Conservation (phyloP, 352 stramenopile species). For the Phytophthora cactorum region DNA sequence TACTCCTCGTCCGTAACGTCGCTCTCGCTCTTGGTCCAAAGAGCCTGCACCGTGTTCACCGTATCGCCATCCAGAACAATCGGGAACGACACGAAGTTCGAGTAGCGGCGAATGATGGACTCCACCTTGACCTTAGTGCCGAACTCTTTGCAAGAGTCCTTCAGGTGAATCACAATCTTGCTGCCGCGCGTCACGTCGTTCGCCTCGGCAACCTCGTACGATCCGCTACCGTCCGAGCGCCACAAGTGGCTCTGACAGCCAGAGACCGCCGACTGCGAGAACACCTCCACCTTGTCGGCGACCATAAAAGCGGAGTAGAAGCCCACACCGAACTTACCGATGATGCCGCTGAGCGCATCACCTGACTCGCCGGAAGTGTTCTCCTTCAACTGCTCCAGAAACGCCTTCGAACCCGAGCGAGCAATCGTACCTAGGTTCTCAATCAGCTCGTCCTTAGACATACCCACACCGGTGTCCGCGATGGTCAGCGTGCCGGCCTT, state of each 20-base stretch:
- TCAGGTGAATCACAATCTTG: conserved; percentile 98
- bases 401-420: conserved; percentile 96
- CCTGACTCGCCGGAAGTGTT: conserved; percentile 63
- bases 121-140: conserved; percentile 92
- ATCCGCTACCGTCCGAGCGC: conserved; percentile 84
- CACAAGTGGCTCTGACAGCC: conserved; percentile 66
- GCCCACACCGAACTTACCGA: conserved; percentile 99
- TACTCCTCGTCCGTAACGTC: conserved; percentile 97
- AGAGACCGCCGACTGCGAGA: conserved; percentile 76
- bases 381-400: conserved; percentile 94
- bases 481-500: conserved; percentile 97
- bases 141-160: conserved; percentile 97
- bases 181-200: conserved; percentile 89
- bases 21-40: conserved; percentile 97
- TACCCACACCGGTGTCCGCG: conserved; percentile 97
- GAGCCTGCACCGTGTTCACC: conserved; percentile 98
- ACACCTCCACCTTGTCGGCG: conserved; percentile 95
- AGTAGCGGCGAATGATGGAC: conserved; percentile 99
- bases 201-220: conserved; percentile 78
- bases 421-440: conserved; percentile 99
- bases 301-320: conserved; percentile 99
- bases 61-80: conserved; percentile 97
- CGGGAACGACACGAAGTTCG: conserved; percentile 99
- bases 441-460: conserved; percentile 97
- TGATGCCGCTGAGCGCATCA: conserved; percentile 92